Conservation (phyloP, 2,329 filamentous ascomycete species). For the Hysterium pulicare region DNA sequence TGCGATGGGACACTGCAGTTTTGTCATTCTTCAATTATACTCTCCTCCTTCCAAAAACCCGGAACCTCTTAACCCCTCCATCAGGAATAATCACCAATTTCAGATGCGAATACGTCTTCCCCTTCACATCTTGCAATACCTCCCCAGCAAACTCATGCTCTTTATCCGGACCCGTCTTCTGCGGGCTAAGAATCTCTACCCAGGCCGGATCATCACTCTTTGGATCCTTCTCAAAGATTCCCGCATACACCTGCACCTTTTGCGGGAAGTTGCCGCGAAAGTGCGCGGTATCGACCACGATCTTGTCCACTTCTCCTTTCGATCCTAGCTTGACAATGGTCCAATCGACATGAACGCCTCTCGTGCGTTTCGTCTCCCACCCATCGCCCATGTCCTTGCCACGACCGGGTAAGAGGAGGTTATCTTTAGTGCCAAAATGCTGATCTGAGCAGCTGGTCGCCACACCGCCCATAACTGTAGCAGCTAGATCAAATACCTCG, state of each 20-base stretch:
- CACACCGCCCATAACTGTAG: conserved; percentile 74
- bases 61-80: conserved; percentile 84
- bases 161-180: conserved; percentile 67
- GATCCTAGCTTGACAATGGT: conserved; percentile 71
- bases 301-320: conserved; percentile 59
- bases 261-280: conserved; percentile 83
- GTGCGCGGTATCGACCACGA: conserved; percentile 77
- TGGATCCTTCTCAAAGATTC: conserved; percentile 57
- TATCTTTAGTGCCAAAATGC: conserved; percentile 79
- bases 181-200: conserved; percentile 63
- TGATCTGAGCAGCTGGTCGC: conserved; percentile 75
- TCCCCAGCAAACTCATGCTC: conserved; percentile 62
- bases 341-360: conserved; percentile 76
- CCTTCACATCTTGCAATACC: conserved; percentile 47
- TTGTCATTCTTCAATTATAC: too few species aligned
- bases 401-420: conserved; percentile 72
- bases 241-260: conserved; percentile 64
- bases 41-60: conserved; percentile 63
- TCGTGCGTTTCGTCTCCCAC: conserved; percentile 77
- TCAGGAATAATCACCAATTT: conserved; percentile 93
- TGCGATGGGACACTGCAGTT: too few species aligned
- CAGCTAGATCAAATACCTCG: conserved; percentile 70
- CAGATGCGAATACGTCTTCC: conserved; percentile 69
- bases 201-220: conserved; percentile 58
- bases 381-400: conserved; percentile 85